These are phyloP conservation scores for Grosmannia clavigera DNA, from an alignment of 2,329 filamentous ascomycete species.

Conservation along the genomic window DNA sequence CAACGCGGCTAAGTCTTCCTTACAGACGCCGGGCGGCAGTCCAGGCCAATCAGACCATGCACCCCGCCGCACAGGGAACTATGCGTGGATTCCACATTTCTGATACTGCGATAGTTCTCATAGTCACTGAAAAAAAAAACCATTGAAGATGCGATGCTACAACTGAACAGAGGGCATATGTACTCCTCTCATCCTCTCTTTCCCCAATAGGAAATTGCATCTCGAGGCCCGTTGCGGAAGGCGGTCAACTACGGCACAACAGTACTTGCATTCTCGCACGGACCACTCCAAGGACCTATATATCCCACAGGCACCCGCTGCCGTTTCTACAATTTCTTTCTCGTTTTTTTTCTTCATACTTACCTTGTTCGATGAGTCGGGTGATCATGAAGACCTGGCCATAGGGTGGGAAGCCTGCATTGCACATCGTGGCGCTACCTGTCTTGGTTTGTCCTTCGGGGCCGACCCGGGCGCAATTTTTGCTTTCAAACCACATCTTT, in stretches of 20 bases:
- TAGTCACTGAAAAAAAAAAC: neutral
- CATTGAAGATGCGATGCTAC: no score
- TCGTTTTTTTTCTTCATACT: slow-evolving; percentile 13
- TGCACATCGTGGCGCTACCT: slow-evolving; percentile 15
- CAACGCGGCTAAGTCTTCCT: neutral
- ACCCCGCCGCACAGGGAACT: no score
- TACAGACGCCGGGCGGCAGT: neutral
- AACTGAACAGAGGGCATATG: neutral
- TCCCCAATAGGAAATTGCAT: neutral
- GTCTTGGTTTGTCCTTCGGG: slow-evolving; percentile 16
- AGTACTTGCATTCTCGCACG: slow-evolving; percentile 8
- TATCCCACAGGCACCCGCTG: neutral
- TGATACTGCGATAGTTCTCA: neutral
- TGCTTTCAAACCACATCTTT: slow-evolving; percentile 9
- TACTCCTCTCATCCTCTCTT: neutral
- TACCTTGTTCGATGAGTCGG: slow-evolving; percentile 17
- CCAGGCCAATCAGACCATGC: neutral
- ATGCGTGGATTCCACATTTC: neutral
- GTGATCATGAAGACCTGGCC: slow-evolving; percentile 16
- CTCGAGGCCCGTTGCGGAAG: neutral
- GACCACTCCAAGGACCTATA: slow-evolving; percentile 4
- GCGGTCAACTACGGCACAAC: slow-evolving; percentile 7
- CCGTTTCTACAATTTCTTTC: slow-evolving; percentile 7
- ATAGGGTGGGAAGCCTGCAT: slow-evolving; percentile 17
- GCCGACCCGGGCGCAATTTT: slow-evolving; percentile 16